These are phyloP conservation scores for Neurospora sublineolata DNA, from an alignment of 495 filamentous ascomycete species.

Conservation along the genomic window DNA sequence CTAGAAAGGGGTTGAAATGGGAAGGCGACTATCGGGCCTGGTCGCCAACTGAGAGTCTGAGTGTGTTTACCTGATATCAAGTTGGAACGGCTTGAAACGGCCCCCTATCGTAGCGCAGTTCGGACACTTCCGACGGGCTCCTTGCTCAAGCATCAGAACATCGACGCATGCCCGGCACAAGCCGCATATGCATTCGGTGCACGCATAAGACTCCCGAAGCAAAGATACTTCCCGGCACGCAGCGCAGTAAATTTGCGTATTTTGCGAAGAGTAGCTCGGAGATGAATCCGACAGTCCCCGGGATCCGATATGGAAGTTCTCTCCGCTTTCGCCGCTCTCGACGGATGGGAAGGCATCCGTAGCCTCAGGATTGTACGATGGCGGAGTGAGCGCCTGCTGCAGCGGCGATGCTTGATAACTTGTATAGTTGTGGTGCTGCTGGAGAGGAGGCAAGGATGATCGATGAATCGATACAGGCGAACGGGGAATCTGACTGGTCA, in stretches of 20 bases:
- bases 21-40: not conserved
- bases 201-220: conserved; percentile 74
- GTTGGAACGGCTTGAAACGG: conserved; percentile 55
- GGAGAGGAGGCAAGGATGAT: conserved; percentile 64
- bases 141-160: conserved; percentile 56
- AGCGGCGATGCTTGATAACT: conserved; percentile 78
- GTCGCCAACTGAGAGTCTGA: not conserved
- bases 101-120: conserved; percentile 55
- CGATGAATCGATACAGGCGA: conserved; percentile 60
- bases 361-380: conserved; percentile 52
- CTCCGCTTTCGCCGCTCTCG: conserved; percentile 50
- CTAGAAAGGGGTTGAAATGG: not conserved
- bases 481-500: conserved; percentile 48
- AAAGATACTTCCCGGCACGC: conserved; percentile 63
- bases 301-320: conserved; percentile 54
- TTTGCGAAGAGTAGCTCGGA: conserved; percentile 43
- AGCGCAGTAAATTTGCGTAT: conserved; percentile 79
- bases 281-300: conserved; percentile 44
- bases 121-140: conserved; percentile 50
- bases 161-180: conserved; percentile 78
- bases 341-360: conserved; percentile 76
- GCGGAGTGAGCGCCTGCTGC: conserved; percentile 75
- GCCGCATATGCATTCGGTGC: conserved; percentile 88
- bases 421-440: conserved; percentile 45
- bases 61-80: conserved; percentile 43